Evolutionary conservation across 2,329 filamentous ascomycete genomes (phyloP), one percentile per base, ranked within the genome.

Genomic region (Sphaceloma murrayae): DNA sequence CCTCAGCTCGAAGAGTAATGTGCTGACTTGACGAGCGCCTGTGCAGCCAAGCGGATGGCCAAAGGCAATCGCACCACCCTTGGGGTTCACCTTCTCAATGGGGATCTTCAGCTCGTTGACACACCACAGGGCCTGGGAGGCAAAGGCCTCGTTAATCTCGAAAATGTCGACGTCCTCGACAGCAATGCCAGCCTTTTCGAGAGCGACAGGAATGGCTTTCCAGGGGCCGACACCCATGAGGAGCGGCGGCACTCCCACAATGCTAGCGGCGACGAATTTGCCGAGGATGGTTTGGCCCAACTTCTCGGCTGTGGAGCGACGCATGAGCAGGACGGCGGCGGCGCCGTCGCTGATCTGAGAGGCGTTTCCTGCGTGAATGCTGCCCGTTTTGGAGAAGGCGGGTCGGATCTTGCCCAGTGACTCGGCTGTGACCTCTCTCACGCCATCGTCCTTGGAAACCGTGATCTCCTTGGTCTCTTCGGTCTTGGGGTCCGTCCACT

Each of bases 131-230:
- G 86, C 94, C 74, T 96, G 89, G 51, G 78, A 85, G 22, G 91
- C 91, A 64, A 98, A 98, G 1, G 91, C 91, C 75, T 98, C 91
- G 72, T 98, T 98, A 74, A 98, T 95, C 76, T 98, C 91, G 59
- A 77, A 96, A 59, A 96, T 89, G 62, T 96, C 91, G 21, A 98
- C 86, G 54, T 96, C 89, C 46, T 94, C 82, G 65, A 81, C 85
- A 61, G 71, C 73, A 56, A 98, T 78, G 48, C 88, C 87, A 0
- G 88, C 85, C 63, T 91, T 88, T 61, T 85, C 75, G 46, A 95
- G 80, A 3, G 85, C 88, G 61, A 88, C 83, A 52, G 91, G 91
- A 58, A 98, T 96, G 46, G 91, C 88, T 66, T 88, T 88, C 78
- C 86, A 94, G 40, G 91, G 91, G 1, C 91, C 91, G 53, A 94